Percentiles rank a stretch among this genome's conserved stretches.
Evolutionary conservation across 768 basidiomycete species (phyloP).

Genomic region (Boletus vinaceobasis): DNA sequence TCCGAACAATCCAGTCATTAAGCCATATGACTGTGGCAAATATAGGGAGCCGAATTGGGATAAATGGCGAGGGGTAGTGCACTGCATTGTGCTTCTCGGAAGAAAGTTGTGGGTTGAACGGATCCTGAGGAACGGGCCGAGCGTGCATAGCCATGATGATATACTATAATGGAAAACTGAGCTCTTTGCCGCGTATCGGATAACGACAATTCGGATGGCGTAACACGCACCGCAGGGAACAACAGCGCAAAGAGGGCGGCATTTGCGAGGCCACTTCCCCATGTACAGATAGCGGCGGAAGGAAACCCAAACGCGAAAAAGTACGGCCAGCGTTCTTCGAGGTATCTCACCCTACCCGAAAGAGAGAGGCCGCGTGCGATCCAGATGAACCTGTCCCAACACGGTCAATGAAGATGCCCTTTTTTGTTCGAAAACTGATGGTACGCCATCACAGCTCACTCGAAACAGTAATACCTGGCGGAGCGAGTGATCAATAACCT

Average conservation of each 20-base stretch:
- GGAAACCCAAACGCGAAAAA: constrained; percentile 85
- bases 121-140: constrained; percentile 69
- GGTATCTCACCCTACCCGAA: constrained; percentile 61
- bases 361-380: constrained; percentile 69
- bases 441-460: constrained; percentile 45
- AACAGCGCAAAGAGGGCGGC: constrained; percentile 80
- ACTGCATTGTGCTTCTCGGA: constrained; percentile 38
- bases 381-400: constrained; percentile 64
- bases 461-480: constrained; percentile 85
- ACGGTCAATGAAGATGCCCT: constrained; percentile 12
- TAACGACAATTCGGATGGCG: neutral
- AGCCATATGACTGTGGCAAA: constrained; percentile 72
- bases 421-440: neutral
- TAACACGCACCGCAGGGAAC: constrained; percentile 64
- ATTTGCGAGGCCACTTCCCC: constrained; percentile 72
- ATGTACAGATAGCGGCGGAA: constrained; percentile 66
- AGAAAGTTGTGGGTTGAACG: constrained; percentile 56
- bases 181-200: neutral
- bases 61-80: constrained; percentile 68
- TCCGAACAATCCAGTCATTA: constrained; percentile 64
- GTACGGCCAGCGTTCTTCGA: constrained; percentile 90
- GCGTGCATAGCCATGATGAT: constrained; percentile 84
- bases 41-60: constrained; percentile 78
- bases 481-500: neutral
- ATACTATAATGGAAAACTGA: constrained; percentile 47